phyloP scores from a whole-genome alignment of 1,284 basidiomycete genomes.

The Anthracocystis walkeri region DNA sequence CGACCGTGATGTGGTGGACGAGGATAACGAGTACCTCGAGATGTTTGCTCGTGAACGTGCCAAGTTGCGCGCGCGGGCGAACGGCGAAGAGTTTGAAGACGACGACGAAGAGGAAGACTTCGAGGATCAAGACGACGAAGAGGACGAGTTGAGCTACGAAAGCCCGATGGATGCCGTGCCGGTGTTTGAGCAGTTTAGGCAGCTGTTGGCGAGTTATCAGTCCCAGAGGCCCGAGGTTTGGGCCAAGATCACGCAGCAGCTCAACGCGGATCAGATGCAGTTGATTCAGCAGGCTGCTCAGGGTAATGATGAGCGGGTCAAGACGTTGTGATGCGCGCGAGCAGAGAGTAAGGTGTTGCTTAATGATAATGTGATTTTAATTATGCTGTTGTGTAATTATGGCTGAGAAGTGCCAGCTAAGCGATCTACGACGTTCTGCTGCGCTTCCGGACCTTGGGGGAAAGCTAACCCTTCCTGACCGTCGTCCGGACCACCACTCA shows the following conservation, averaged over 20 bases:
- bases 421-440: conserved; percentile 9
- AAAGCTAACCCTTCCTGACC: conserved; percentile 30
- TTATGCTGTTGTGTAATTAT: background rate
- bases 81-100: conserved; percentile 46
- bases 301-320: conserved; percentile 41
- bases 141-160: conserved; percentile 62
- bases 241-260: conserved; percentile 24
- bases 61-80: conserved; percentile 54
- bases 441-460: background rate
- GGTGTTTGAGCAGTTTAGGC: conserved; percentile 60
- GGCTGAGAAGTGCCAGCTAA: background rate
- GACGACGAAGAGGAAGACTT: conserved; percentile 55
- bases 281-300: conserved; percentile 37
- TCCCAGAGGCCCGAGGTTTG: conserved; percentile 44
- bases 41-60: conserved; percentile 63
- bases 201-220: conserved; percentile 51
- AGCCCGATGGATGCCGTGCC: conserved; percentile 60
- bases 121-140: conserved; percentile 51
- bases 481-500: conserved; percentile 14
- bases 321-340: conserved; percentile 25
- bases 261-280: conserved; percentile 53
- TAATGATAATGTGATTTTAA: background rate
- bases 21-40: conserved; percentile 69
- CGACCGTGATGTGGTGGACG: conserved; percentile 65
- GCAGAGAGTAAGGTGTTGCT: too few relatives aligned